A percentile compares a stretch with the other conserved stretches of the same genome.
Evolutionary conservation across 2,329 filamentous ascomycete genomes (phyloP).

Genomic region (Penicillium sumatraense): DNA sequence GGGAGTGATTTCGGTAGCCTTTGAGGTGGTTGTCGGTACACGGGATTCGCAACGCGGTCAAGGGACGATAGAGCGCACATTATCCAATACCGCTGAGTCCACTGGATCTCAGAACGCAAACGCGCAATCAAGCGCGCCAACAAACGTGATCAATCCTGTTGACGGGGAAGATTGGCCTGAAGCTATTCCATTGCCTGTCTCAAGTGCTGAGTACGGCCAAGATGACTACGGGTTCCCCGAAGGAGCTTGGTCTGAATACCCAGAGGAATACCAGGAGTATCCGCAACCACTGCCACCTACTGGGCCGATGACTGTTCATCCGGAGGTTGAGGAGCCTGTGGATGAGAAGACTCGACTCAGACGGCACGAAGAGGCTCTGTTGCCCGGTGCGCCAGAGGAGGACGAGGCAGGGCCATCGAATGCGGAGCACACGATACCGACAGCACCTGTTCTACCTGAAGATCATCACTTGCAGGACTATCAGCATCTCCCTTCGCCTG

Average conservation of each 20-base stretch:
- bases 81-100: constrained; percentile 35
- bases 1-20: constrained; percentile 83
- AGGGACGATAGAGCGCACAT: constrained; percentile 43
- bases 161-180: constrained; percentile 38
- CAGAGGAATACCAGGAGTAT: constrained; percentile 30
- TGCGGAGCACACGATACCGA: constrained; percentile 40
- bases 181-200: constrained; percentile 21
- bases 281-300: constrained; percentile 28
- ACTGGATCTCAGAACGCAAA: constrained; percentile 27
- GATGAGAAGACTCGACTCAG: constrained; percentile 83
- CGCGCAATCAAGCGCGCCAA: constrained; percentile 10
- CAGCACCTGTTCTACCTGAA: constrained; percentile 49
- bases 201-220: constrained; percentile 9
- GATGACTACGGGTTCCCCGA: constrained; percentile 29
- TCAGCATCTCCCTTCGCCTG: constrained; percentile 32
- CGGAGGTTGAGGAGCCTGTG: constrained; percentile 63
- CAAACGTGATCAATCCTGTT: constrained; percentile 15
- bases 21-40: constrained; percentile 87
- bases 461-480: constrained; percentile 60
- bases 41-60: constrained; percentile 69
- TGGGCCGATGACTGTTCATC: constrained; percentile 43
- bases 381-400: constrained; percentile 75
- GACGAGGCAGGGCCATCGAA: constrained; percentile 53
- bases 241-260: constrained; percentile 36
- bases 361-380: constrained; percentile 74